Evolutionary conservation across 2,329 filamentous ascomycete genomes (phyloP), one percentile per base, ranked within the genome.

Genomic region (Fusarium multiceps): DNA sequence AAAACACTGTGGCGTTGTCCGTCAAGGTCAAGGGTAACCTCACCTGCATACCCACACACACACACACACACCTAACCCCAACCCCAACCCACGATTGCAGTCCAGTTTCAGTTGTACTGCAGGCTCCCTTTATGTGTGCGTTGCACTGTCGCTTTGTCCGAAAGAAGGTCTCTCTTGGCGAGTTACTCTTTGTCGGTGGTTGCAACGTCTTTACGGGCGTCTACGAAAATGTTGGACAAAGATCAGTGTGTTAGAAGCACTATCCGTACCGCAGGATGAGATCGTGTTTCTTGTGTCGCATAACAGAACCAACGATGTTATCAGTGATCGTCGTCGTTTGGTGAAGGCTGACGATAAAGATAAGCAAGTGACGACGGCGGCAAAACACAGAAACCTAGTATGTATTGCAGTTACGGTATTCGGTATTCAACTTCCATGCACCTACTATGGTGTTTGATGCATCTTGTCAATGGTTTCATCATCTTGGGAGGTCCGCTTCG

Each of bases 311-410:
- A 20, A 30, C 30, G 11, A 37, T 54, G 54, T 30, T 43, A 67
- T 42, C 37, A 32, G 40, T 21, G 68, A 71, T 69, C 61, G 28
- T 45, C 65, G 28, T 51, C 43, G 45, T 50, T 40, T 54, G 23
- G 28, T 45, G 42, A 49, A 60, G 34, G 37, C 65, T 69, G 30
- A 66, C 56, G 56, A 69, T 59, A 63, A 48, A 21, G 43, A 55
- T 55, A 37, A 55, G 30, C 46, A 51, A 59, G 68, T 71, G 60
- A 69, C 56, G 64, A 69, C 47, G 57, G 68, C 64, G 68, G 68
- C 68, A 71, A 71, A 69, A 32, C 40, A 59, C 42, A 49, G 43
- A 63, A 42, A 12, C 40, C 20, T 55, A 18, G 51, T 45, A 45
- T 23, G 16, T 41, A 40, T 16, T 41, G 21, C 32, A 40, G 46